Percentiles rank a stretch among this genome's conserved stretches.
Evolutionary conservation across 2,329 filamentous ascomycete genomes (phyloP).

Genomic region (Colletotrichum sp.): DNA sequence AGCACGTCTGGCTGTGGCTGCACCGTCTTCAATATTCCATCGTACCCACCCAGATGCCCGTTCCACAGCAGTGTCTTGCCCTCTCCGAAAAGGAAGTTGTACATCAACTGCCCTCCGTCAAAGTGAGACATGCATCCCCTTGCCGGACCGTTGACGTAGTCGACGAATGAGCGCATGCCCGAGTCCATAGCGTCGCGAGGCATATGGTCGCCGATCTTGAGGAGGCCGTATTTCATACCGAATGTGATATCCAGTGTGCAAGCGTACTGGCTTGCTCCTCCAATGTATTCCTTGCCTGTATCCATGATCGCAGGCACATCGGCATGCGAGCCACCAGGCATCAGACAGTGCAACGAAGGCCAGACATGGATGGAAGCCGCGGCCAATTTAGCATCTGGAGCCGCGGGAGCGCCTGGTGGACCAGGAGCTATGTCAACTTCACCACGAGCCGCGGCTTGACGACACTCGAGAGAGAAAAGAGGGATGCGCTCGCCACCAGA

Average conservation of each 20-base stretch:
- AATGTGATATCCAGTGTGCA: constrained; percentile 26
- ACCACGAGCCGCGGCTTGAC: neutral
- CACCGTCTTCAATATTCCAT: constrained; percentile 22
- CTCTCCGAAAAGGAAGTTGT: constrained; percentile 26
- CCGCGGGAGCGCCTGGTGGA: neutral
- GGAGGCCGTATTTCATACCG: constrained; percentile 24
- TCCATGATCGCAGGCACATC: neutral
- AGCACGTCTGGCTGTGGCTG: constrained; percentile 27
- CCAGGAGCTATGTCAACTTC: neutral
- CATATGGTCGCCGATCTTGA: constrained; percentile 11
- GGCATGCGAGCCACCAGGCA: constrained; percentile 18
- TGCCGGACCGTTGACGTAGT: constrained; percentile 17
- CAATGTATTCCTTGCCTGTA: neutral
- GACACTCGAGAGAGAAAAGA: neutral
- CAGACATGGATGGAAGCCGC: constrained; percentile 25
- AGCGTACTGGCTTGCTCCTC: constrained; percentile 3
- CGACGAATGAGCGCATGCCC: constrained; percentile 8
- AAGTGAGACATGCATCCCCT: constrained; percentile 19
- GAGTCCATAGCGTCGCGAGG: neutral
- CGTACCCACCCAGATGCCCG: constrained; percentile 26
- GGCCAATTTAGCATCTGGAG: constrained; percentile 9
- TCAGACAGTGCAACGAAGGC: constrained; percentile 28
- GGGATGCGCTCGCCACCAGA: neutral
- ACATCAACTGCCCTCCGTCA: constrained; percentile 30
- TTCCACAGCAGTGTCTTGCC: constrained; percentile 26